These are phyloP conservation scores for Tricholoma flavovirens DNA, from an alignment of 768 basidiomycete species.

Conservation along the genomic window DNA sequence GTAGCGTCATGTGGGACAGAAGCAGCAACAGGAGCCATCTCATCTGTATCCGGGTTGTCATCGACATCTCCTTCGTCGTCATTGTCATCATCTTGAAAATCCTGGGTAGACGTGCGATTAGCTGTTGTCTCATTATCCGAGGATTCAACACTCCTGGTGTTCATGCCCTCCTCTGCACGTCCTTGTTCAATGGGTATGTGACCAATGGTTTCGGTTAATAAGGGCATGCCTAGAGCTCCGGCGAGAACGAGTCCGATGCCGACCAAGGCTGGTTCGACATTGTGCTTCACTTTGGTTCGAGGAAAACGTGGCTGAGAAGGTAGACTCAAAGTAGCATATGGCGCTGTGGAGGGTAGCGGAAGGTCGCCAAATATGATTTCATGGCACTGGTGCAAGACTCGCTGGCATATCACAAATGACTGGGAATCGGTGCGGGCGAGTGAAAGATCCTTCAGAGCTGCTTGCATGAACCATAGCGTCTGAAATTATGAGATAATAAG, in stretches of 20 bases:
- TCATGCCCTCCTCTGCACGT: constrained; percentile 57
- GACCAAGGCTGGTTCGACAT: constrained; percentile 69
- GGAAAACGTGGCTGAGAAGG: constrained; percentile 44
- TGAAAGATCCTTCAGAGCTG: constrained; percentile 79
- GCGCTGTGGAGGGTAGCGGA: constrained; percentile 56
- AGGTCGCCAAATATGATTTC: constrained; percentile 94
- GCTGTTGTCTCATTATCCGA: constrained; percentile 38
- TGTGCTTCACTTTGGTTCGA: constrained; percentile 64
- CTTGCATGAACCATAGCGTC: constrained; percentile 99
- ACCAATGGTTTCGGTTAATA: constrained; percentile 67
- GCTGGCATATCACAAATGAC: constrained; percentile 88
- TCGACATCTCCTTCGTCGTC: constrained; percentile 38
- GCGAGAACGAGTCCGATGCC: constrained; percentile 83
- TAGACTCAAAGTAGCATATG: constrained; percentile 58
- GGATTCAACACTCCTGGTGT: constrained; percentile 43
- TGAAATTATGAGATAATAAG: constrained; percentile 25
- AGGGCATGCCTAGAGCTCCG: constrained; percentile 70
- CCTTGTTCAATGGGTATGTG: constrained; percentile 89
- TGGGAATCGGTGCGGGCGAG: constrained; percentile 50
- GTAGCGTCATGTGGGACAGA: constrained; percentile 9
- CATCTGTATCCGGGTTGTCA: constrained; percentile 31
- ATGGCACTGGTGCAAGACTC: constrained; percentile 86
- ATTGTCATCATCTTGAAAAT: constrained; percentile 16
- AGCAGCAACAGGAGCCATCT: constrained; percentile 15
- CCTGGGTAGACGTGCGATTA: constrained; percentile 16